phyloP scores from a whole-genome alignment of 2,329 filamentous ascomycete species.

The Hypocrella siamensis region DNA sequence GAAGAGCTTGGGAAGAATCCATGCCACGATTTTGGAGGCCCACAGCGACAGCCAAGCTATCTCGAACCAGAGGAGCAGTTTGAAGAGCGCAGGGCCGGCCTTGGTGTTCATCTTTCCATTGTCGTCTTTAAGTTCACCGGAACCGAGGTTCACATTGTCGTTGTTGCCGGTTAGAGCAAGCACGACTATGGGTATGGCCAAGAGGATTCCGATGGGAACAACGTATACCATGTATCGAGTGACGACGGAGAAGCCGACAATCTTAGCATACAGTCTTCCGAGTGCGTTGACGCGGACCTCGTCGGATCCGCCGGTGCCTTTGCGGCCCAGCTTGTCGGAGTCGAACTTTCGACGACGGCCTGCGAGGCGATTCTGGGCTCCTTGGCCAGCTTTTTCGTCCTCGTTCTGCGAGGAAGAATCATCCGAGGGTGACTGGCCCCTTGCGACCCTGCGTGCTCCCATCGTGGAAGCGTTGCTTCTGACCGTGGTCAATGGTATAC shows the following conservation, averaged over 20 bases:
- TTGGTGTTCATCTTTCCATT: conserved; percentile 1
- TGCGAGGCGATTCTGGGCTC: conserved; percentile 17
- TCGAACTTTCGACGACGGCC: conserved; percentile 36
- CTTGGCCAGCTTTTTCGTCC: conserved; percentile 29
- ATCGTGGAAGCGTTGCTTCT: conserved; percentile 37
- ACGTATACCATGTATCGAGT: conserved; percentile 56
- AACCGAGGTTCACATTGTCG: conserved; percentile 21
- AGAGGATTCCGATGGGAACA: conserved; percentile 42
- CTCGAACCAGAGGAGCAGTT: conserved; percentile 54
- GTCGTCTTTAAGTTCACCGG: conserved; percentile 7
- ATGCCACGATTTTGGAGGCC: conserved; percentile 49
- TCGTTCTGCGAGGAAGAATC: conserved; percentile 17
- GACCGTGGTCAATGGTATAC: conserved; percentile 40
- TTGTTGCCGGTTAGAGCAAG: conserved; percentile 27
- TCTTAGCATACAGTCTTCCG: conserved; percentile 48
- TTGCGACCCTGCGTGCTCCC: conserved; percentile 31
- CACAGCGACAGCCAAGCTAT: conserved; percentile 53
- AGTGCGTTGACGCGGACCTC: conserved; percentile 46
- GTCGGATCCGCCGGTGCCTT: conserved; percentile 29
- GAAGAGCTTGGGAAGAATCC: conserved; percentile 43
- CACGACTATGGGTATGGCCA: conserved; percentile 47
- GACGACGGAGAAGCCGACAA: conserved; percentile 46
- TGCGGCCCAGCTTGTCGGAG: conserved; percentile 19
- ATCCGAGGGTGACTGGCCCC: conserved; percentile 16
- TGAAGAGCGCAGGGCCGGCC: conserved; percentile 34